A percentile compares a stretch with the other conserved stretches of the same genome.
phyloP scores from a whole-genome alignment of 2,329 filamentous ascomycete species.

The Malbranchea cinnamomea region DNA sequence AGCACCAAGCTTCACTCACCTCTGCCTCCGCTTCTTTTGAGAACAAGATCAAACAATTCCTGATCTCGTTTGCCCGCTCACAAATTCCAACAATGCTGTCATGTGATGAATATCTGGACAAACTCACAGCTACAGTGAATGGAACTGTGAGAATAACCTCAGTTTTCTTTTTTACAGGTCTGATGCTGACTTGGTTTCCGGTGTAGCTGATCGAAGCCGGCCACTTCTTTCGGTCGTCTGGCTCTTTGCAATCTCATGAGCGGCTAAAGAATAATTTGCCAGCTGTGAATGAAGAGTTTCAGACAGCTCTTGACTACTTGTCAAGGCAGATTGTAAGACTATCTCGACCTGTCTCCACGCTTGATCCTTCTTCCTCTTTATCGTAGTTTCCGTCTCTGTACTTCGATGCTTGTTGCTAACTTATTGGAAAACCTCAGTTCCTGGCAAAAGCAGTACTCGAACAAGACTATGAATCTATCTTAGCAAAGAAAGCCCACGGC shows the following conservation, averaged over 20 bases:
- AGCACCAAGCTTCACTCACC: too few relatives aligned
- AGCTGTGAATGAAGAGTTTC: conserved; percentile 24
- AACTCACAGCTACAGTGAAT: conserved; percentile 22
- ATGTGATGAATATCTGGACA: conserved; percentile 19
- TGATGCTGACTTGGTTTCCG: conserved; percentile 8
- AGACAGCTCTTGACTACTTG: conserved; percentile 24
- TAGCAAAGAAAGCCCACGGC: conserved; percentile 17
- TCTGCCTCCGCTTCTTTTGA: too few relatives aligned
- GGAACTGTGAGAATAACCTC: conserved; percentile 18
- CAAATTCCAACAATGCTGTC: too few relatives aligned
- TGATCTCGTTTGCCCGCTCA: too few relatives aligned
- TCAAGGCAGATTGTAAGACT: conserved; percentile 28
- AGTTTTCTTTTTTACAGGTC: conserved; percentile 2
- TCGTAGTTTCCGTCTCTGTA: background rate
- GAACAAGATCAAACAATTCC: too few relatives aligned
- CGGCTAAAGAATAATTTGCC: conserved; percentile 26
- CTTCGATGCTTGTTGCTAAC: background rate
- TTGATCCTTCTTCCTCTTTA: conserved; percentile 2
- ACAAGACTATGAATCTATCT: conserved; percentile 25
- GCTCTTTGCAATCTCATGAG: conserved; percentile 19
- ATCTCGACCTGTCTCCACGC: conserved; percentile 1
- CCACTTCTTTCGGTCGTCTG: conserved; percentile 24
- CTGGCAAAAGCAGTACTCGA: conserved; percentile 30
- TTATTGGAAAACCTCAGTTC: conserved; percentile 16
- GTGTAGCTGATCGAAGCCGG: conserved; percentile 27